phyloP scores from a whole-genome alignment of 2,329 filamentous ascomycete genomes.

The Emericellopsis cladophorae region DNA sequence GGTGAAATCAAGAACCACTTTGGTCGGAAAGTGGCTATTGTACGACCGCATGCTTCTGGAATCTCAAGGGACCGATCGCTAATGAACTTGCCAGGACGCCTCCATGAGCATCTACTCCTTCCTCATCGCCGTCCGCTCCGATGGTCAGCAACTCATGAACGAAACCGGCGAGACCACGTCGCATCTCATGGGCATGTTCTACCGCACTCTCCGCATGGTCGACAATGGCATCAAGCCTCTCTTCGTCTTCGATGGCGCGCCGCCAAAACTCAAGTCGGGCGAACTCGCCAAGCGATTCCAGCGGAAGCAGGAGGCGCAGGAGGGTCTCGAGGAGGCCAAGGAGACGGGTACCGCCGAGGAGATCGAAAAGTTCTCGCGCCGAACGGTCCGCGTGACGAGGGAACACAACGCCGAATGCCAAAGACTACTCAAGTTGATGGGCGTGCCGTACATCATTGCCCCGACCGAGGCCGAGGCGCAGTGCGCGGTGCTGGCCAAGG shows the following conservation, averaged over 20 bases:
- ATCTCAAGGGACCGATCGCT: neutral
- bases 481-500: constrained; percentile 78
- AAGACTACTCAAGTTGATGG: constrained; percentile 84
- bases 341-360: constrained; percentile 94
- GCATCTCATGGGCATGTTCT: constrained; percentile 99
- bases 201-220: constrained; percentile 93
- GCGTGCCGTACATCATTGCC: constrained; percentile 86
- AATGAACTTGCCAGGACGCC: constrained; percentile 17
- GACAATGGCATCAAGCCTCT: constrained; percentile 98
- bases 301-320: constrained; percentile 83
- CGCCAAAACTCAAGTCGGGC: constrained; percentile 93
- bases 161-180: constrained; percentile 95
- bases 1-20: constrained; percentile 99
- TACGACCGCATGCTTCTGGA: constrained; percentile 31
- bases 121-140: constrained; percentile 90
- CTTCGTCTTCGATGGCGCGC: constrained; percentile 95
- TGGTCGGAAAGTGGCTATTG: constrained; percentile 94
- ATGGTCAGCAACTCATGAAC: constrained; percentile 91
- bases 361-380: constrained; percentile 91
- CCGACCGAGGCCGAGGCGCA: constrained; percentile 97
- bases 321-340: constrained; percentile 86
- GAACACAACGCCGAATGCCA: constrained; percentile 97
- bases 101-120: constrained; percentile 99
- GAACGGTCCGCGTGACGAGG: constrained; percentile 87
- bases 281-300: constrained; percentile 94